A percentile compares a stretch with the other conserved stretches of the same genome.
phyloP scores from a whole-genome alignment of 306 rosid genomes.

The Cicer chorassanicum region DNA sequence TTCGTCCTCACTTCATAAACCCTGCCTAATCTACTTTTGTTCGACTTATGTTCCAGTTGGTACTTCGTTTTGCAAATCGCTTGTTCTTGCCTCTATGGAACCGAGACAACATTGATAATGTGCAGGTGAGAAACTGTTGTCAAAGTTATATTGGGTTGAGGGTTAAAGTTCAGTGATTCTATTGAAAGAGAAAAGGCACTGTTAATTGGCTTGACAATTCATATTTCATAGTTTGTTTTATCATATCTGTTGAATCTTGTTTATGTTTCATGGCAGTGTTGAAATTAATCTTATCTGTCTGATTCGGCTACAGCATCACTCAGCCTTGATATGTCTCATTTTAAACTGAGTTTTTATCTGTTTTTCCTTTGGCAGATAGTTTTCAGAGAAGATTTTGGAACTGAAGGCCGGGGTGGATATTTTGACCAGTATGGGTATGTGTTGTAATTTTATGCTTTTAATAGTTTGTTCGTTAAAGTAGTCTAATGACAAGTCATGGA shows the following conservation, averaged over 20 bases:
- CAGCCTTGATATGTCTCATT: conserved; percentile 29
- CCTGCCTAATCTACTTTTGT: conserved; percentile 47
- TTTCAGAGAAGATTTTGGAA: conserved; percentile 98
- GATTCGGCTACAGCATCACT: conserved; percentile 32
- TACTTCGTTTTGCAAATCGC: conserved; percentile 97
- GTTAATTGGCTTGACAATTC: conserved; percentile 25
- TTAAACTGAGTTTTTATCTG: conserved; percentile 37
- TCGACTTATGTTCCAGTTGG: conserved; percentile 69
- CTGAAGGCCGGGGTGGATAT: conserved; percentile 99
- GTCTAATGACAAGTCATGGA: conserved; percentile 28
- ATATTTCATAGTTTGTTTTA: conserved; percentile 28
- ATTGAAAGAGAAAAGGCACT: conserved; percentile 30
- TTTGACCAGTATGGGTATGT: conserved; percentile 96
- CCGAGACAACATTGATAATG: conserved; percentile 91
- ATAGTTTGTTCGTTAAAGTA: conserved; percentile 8
- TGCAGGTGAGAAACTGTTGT: conserved; percentile 70
- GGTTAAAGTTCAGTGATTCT: conserved; percentile 17
- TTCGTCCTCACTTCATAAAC: conserved; percentile 38
- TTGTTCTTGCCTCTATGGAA: conserved; percentile 94
- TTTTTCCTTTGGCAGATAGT: conserved; percentile 70
- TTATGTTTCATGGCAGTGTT: not conserved
- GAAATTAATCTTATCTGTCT: conserved; percentile 9
- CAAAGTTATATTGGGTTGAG: conserved; percentile 31
- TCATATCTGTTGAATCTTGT: conserved; percentile 2
- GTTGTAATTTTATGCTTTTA: not conserved